Percentiles rank a stretch among this genome's conserved stretches.
Conservation (phyloP, 768 basidiomycete genomes). For the Lactifluus hygrophoroides region DNA sequence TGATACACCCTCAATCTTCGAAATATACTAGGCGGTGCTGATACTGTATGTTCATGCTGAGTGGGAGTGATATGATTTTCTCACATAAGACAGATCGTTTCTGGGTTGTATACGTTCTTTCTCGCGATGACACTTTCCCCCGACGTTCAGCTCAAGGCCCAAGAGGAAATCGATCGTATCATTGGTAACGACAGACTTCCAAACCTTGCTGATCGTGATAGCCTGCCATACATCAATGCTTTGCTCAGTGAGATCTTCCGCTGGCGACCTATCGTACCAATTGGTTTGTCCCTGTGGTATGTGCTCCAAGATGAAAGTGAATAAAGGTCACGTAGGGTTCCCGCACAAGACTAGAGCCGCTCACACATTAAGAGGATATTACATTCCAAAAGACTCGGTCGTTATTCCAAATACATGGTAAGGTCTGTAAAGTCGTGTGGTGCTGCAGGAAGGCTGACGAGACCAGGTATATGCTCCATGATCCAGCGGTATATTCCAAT, state of each 20-base stretch:
- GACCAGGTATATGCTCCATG: conserved; percentile 24
- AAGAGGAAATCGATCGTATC: conserved; percentile 19
- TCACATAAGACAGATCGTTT: conserved; percentile 5
- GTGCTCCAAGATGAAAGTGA: not conserved
- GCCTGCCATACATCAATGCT: conserved; percentile 18
- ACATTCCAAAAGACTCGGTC: conserved; percentile 30
- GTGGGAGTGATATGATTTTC: no score
- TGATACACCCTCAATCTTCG: not conserved
- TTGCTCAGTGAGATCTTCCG: conserved; percentile 18
- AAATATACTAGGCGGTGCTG: conserved; percentile 6
- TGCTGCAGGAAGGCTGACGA: not conserved
- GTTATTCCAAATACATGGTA: conserved; percentile 30
- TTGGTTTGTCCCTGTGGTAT: conserved; percentile 1
- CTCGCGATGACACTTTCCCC: conserved; percentile 19
- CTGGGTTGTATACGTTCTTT: conserved; percentile 9
- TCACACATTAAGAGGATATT: not conserved
- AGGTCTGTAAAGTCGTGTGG: not conserved
- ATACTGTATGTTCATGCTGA: conserved; percentile 6
- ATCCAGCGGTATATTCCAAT: conserved; percentile 22
- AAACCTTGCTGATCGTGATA: conserved; percentile 11
- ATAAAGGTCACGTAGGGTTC: not conserved
- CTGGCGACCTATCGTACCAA: conserved; percentile 12
- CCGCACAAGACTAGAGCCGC: not conserved
- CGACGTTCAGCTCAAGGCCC: conserved; percentile 14
- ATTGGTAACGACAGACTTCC: conserved; percentile 18